Percentiles rank a stretch among this genome's conserved stretches.
These are phyloP conservation scores for Leucaena leucocephala DNA, from an alignment of 306 rosid genomes.

Conservation along the genomic window DNA sequence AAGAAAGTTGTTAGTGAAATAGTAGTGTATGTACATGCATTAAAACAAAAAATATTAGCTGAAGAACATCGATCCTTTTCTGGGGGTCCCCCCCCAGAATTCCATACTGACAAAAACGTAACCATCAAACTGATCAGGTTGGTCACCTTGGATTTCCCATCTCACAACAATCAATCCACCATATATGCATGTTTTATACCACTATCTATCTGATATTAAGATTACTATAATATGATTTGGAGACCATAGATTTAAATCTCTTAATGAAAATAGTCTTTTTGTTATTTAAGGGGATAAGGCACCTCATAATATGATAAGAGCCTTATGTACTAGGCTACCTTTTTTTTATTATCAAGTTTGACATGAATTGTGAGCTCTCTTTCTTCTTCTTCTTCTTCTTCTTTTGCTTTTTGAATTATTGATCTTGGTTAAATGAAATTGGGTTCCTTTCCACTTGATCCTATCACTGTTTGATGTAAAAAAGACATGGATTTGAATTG, in stretches of 20 bases:
- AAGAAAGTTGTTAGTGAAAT: background rate
- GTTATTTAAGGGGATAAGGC: too few relatives aligned
- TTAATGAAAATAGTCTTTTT: too few relatives aligned
- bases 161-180: background rate
- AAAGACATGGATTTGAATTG: background rate
- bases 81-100: background rate
- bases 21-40: background rate
- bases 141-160: constrained; percentile 8
- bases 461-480: background rate
- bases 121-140: background rate
- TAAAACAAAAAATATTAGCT: background rate
- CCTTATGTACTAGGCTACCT: too few relatives aligned
- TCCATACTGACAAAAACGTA: background rate
- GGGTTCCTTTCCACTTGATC: too few relatives aligned
- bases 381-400: too few relatives aligned
- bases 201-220: background rate
- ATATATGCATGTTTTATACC: background rate
- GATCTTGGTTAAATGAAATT: too few relatives aligned
- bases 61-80: background rate
- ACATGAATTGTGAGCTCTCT: too few relatives aligned
- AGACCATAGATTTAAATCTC: too few relatives aligned
- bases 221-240: too few relatives aligned
- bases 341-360: too few relatives aligned
- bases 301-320: too few relatives aligned
- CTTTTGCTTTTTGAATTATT: too few relatives aligned